Conservation (phyloP, 345 rosid genomes). For the Hibiscus syriacus region DNA sequence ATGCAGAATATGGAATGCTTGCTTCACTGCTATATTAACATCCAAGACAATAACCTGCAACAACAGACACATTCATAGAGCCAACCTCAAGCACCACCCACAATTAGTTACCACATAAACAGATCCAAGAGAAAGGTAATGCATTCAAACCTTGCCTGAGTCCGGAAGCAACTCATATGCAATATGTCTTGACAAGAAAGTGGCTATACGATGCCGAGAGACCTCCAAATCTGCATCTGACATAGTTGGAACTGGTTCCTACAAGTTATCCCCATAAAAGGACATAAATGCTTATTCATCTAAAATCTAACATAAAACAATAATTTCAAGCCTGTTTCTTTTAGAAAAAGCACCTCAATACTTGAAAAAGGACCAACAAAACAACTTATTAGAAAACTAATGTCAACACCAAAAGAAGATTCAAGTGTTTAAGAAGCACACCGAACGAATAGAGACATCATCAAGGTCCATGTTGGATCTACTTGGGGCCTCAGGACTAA, state of each 20-base stretch:
- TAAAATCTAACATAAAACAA: background rate
- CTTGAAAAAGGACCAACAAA: background rate
- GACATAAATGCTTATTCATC: background rate
- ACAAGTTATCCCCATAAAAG: background rate
- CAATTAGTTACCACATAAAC: conserved; percentile 12
- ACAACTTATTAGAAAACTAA: background rate
- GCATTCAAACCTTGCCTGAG: conserved; percentile 90
- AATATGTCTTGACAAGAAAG: conserved; percentile 64
- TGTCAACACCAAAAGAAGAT: background rate
- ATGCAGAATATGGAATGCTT: conserved; percentile 91
- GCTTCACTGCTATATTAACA: conserved; percentile 90
- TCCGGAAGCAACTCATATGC: conserved; percentile 93
- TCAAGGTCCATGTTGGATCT: conserved; percentile 79
- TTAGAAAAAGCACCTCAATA: background rate
- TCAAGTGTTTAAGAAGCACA: conserved; percentile 18
- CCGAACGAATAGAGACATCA: conserved; percentile 40
- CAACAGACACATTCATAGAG: conserved; percentile 10
- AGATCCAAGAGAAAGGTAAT: conserved; percentile 25
- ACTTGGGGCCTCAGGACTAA: conserved; percentile 28
- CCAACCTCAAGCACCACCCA: too few relatives aligned
- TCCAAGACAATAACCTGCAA: conserved; percentile 87
- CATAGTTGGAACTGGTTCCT: conserved; percentile 34
- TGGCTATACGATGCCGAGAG: conserved; percentile 64
- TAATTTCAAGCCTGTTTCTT: too few relatives aligned
- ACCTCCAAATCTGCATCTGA: conserved; percentile 61